Evolutionary conservation across 1,139 yeast species (phyloP).

Genomic region (Arxiozyma slooffiae): DNA sequence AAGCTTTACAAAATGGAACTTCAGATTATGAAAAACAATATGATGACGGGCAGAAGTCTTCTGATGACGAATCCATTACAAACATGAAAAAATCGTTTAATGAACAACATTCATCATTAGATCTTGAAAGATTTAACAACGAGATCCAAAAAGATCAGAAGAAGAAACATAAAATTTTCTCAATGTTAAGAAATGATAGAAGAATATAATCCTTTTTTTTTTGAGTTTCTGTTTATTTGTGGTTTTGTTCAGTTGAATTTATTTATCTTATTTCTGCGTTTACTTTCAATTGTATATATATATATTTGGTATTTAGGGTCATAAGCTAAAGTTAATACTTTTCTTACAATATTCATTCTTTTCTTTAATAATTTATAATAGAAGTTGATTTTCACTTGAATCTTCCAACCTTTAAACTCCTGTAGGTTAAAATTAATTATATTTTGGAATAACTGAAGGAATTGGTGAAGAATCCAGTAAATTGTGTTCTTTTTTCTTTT

Average conservation of each 20-base stretch:
- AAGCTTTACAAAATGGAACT: neutral
- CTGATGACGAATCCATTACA: neutral
- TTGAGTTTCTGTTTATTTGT: neutral
- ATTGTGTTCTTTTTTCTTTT: too few relatives aligned
- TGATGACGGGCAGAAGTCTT: neutral
- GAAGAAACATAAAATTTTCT: slow-evolving; percentile 10
- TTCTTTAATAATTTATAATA: too few relatives aligned
- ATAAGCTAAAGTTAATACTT: too few relatives aligned
- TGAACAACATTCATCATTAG: slow-evolving; percentile 23
- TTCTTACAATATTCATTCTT: too few relatives aligned
- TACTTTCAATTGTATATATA: too few relatives aligned
- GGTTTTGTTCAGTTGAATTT: too few relatives aligned
- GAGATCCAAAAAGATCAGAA: slow-evolving; percentile 11
- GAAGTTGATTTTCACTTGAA: neutral
- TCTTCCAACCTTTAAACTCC: too few relatives aligned
- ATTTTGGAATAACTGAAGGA: neutral
- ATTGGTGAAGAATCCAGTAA: too few relatives aligned
- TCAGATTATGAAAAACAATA: neutral
- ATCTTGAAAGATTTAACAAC: slow-evolving; percentile 22
- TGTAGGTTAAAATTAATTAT: too few relatives aligned
- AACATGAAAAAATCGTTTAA: slow-evolving; percentile 7
- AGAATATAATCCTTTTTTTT: slow-evolving; percentile 7
- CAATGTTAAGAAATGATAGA: slow-evolving; percentile 17
- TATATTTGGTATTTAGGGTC: too few relatives aligned
- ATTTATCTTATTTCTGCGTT: too few relatives aligned